A percentile compares a stretch with the other conserved stretches of the same genome.
Conservation (phyloP, 2,329 filamentous ascomycete species). For the Fusarium abutilonis region DNA sequence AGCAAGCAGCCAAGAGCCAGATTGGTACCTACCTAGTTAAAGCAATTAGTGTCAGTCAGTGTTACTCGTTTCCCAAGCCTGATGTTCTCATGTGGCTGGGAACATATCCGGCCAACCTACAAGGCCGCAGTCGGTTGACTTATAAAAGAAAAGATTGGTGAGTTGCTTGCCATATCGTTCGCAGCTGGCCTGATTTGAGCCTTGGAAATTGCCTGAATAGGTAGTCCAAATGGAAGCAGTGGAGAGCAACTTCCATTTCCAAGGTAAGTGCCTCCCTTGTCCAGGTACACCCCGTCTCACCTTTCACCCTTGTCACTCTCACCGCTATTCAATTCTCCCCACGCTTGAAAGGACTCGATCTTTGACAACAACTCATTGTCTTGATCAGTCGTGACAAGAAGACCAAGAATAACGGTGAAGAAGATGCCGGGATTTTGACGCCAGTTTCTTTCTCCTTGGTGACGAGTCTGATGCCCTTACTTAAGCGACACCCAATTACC, state of each 20-base stretch:
- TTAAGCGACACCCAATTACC: background rate
- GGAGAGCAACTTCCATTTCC: background rate
- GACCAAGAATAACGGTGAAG: background rate
- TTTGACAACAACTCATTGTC: background rate
- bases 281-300: background rate
- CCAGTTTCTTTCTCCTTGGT: background rate
- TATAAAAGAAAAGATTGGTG: background rate
- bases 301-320: background rate
- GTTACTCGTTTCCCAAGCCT: background rate
- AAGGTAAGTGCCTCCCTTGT: too few relatives aligned
- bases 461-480: background rate
- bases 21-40: background rate
- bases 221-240: too few relatives aligned
- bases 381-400: background rate
- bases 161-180: too few relatives aligned
- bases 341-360: background rate
- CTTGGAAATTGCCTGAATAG: too few relatives aligned
- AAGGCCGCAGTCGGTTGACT: background rate
- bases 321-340: background rate
- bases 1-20: background rate
- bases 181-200: too few relatives aligned
- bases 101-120: background rate
- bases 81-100: background rate
- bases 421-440: background rate
- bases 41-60: background rate